A percentile compares a stretch with the other conserved stretches of the same genome.
Evolutionary conservation across 306 rosid species (phyloP).

Genomic region (Sicyos edulis): DNA sequence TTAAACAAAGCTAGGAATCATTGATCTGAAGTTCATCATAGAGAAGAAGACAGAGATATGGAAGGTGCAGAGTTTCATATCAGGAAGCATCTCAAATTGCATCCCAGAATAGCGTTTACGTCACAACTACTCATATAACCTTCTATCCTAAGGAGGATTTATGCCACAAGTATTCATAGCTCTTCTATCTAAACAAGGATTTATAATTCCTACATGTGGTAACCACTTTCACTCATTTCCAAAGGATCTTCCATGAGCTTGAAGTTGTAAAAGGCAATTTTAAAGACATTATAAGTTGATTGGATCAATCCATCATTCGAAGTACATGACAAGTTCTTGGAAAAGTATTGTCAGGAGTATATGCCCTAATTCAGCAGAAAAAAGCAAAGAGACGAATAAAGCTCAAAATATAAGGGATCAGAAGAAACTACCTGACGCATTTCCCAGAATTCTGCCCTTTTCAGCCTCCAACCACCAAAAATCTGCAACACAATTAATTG

Average conservation of each 20-base stretch:
- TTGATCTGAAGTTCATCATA: background rate
- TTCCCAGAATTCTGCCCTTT: slow-evolving; percentile 63
- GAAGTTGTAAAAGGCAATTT: background rate
- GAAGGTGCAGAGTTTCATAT: background rate
- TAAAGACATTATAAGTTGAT: background rate
- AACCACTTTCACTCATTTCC: too few species aligned
- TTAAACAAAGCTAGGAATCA: background rate
- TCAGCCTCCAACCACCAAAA: slow-evolving; percentile 69
- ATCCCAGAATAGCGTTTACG: too few species aligned
- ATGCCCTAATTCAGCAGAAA: background rate
- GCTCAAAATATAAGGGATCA: background rate
- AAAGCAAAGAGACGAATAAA: slow-evolving; percentile 7
- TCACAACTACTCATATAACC: too few species aligned
- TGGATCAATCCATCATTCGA: too few species aligned
- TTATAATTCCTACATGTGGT: too few species aligned
- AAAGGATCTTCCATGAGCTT: too few species aligned
- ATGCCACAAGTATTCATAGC: too few species aligned
- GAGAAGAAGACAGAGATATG: background rate
- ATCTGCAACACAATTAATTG: slow-evolving; percentile 24
- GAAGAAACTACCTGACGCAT: slow-evolving; percentile 69
- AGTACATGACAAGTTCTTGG: background rate
- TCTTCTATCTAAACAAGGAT: too few species aligned
- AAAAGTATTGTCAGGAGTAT: too few species aligned
- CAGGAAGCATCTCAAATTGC: background rate
- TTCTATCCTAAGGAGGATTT: too few species aligned